These are phyloP conservation scores for Macrocybe sp. DNA, from an alignment of 1,284 basidiomycete genomes.

Conservation along the genomic window DNA sequence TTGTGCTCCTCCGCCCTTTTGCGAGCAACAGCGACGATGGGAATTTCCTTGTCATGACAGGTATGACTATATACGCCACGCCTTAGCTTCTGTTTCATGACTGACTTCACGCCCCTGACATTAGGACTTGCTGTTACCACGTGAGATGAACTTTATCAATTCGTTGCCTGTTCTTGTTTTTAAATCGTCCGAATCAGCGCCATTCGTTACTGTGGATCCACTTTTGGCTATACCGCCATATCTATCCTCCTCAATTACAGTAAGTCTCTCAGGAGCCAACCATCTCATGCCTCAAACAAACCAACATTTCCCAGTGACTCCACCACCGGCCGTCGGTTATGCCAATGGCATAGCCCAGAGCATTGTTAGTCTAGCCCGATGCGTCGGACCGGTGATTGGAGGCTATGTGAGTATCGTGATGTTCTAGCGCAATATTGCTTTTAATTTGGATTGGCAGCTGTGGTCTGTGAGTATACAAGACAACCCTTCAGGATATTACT, in stretches of 20 bases:
- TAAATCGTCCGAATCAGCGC: slow-evolving; percentile 39
- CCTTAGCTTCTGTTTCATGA: slow-evolving; percentile 7
- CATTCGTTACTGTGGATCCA: slow-evolving; percentile 69
- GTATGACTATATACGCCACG: slow-evolving; percentile 32
- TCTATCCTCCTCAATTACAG: slow-evolving; percentile 80
- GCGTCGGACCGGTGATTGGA: slow-evolving; percentile 73
- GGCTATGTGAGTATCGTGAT: slow-evolving; percentile 53
- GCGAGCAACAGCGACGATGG: slow-evolving; percentile 57
- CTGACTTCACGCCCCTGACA: not conserved
- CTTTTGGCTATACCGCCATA: slow-evolving; percentile 75
- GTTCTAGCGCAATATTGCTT: not conserved
- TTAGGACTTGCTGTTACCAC: not conserved
- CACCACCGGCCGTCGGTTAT: slow-evolving; percentile 68
- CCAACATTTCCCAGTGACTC: slow-evolving; percentile 54
- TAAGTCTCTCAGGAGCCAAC: slow-evolving; percentile 28
- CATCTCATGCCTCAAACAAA: slow-evolving; percentile 4
- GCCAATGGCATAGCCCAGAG: slow-evolving; percentile 82
- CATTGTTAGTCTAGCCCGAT: slow-evolving; percentile 77
- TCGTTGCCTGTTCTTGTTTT: slow-evolving; percentile 3
- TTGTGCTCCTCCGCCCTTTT: slow-evolving; percentile 65
- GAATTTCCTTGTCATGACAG: slow-evolving; percentile 66
- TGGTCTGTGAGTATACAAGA: slow-evolving; percentile 71
- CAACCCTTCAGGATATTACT: slow-evolving; percentile 62
- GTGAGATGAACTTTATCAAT: not conserved
- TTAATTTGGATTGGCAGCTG: slow-evolving; percentile 40